Percentiles rank a stretch among this genome's conserved stretches.
These are phyloP conservation scores for Coemansia sp. DNA, from an alignment of 192 early-diverging fungal species.

Conservation along the genomic window DNA sequence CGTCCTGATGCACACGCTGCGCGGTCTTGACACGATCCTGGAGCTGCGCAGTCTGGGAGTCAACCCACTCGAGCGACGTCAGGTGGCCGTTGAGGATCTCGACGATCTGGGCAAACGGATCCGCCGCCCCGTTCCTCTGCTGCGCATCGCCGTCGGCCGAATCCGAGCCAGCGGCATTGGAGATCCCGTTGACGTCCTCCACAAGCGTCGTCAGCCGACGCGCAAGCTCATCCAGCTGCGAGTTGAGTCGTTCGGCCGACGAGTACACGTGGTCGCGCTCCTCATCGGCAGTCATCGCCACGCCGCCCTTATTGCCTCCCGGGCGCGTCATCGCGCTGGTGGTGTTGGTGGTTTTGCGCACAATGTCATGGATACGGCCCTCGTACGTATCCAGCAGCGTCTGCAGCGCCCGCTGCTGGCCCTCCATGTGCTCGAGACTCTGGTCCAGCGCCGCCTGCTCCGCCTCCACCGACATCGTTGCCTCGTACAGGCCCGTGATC, in stretches of 20 bases:
- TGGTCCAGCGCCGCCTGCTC: constrained; percentile 81
- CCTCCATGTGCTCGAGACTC: constrained; percentile 83
- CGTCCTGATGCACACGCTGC: constrained; percentile 43
- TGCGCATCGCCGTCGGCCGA: background rate
- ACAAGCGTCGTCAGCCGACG: constrained; percentile 77
- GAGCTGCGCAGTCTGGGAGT: constrained; percentile 55
- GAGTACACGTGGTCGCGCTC: constrained; percentile 84
- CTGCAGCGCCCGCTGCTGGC: constrained; percentile 80
- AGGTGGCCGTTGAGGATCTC: constrained; percentile 90
- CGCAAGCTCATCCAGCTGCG: constrained; percentile 84
- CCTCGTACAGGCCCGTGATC: constrained; percentile 76
- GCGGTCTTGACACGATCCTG: constrained; percentile 48
- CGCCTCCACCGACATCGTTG: constrained; percentile 70
- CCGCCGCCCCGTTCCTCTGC: constrained; percentile 21
- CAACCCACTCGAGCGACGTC: constrained; percentile 92
- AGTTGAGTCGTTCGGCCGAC: constrained; percentile 83
- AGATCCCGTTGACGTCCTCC: constrained; percentile 78
- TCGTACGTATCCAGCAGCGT: constrained; percentile 82
- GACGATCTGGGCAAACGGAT: constrained; percentile 74
- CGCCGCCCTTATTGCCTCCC: constrained; percentile 19
- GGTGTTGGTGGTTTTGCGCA: constrained; percentile 54
- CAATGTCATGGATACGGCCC: constrained; percentile 49
- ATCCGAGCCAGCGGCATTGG: constrained; percentile 15
- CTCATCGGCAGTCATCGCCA: constrained; percentile 67
- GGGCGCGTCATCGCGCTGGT: constrained; percentile 26